Evolutionary conservation across 108 stramenopile genomes (phyloP).

Genomic region (Conticribra weissflogii): DNA sequence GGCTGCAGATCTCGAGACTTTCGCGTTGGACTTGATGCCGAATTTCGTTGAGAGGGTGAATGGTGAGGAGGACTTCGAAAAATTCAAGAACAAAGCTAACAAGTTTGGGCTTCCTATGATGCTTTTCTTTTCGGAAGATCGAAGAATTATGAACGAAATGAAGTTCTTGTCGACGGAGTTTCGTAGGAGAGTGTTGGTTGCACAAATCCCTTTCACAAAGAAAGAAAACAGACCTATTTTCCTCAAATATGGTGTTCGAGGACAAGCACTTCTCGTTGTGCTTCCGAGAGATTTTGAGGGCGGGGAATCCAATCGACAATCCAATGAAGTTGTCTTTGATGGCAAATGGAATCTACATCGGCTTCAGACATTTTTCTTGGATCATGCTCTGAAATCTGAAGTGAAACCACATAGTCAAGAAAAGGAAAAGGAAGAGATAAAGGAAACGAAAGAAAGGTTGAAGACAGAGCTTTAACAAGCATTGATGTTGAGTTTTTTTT

Average conservation of each 20-base stretch:
- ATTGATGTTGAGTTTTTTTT: background rate
- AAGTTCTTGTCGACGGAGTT: conserved; percentile 67
- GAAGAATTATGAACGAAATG: conserved; percentile 50
- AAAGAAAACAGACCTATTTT: conserved; percentile 56
- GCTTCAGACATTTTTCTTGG: conserved; percentile 56
- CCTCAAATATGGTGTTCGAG: conserved; percentile 49
- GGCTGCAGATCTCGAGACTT: conserved; percentile 58
- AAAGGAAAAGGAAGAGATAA: conserved; percentile 2
- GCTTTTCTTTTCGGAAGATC: conserved; percentile 58
- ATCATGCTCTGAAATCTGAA: conserved; percentile 51
- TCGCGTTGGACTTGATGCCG: conserved; percentile 63
- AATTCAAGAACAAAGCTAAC: conserved; percentile 51
- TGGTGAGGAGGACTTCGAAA: conserved; percentile 47
- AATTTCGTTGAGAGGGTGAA: conserved; percentile 55
- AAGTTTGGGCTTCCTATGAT: conserved; percentile 61
- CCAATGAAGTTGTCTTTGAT: conserved; percentile 27
- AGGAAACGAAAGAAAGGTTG: conserved; percentile 18
- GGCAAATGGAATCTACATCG: conserved; percentile 53
- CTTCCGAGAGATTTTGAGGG: conserved; percentile 18
- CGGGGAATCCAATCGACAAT: conserved; percentile 21
- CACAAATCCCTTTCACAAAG: conserved; percentile 56
- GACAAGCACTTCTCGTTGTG: conserved; percentile 51
- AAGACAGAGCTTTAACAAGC: conserved; percentile 42
- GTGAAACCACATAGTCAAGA: conserved; percentile 25
- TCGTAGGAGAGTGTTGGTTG: conserved; percentile 59